phyloP scores from a whole-genome alignment of 129 eudicot genomes.

The Apium graveolens region DNA sequence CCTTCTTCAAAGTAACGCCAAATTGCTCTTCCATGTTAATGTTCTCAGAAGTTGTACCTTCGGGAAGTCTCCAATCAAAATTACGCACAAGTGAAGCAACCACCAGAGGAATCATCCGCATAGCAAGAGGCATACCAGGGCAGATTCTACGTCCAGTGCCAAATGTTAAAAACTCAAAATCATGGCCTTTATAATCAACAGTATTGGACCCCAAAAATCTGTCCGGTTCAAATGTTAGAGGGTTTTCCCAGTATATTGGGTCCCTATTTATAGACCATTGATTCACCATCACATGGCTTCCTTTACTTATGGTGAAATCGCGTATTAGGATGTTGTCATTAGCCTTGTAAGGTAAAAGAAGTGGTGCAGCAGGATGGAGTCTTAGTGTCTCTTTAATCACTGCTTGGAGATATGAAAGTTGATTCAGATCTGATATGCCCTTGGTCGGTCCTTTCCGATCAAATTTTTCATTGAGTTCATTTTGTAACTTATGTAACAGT shows the following conservation, averaged over 20 bases:
- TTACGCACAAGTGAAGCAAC: neutral
- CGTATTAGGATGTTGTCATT: neutral
- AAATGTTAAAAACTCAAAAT: neutral
- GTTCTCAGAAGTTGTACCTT: neutral
- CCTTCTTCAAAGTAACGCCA: neutral
- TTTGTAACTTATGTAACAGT: neutral
- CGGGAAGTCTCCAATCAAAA: neutral
- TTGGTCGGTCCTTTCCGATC: neutral
- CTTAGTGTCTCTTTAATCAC: constrained; percentile 2
- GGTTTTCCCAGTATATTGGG: neutral
- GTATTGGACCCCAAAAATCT: neutral
- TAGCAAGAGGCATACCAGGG: constrained; percentile 2
- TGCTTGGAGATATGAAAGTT: constrained; percentile 4
- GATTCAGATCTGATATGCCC: neutral
- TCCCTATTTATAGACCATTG: neutral
- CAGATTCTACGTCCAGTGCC: neutral
- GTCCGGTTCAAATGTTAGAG: neutral
- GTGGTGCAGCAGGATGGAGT: neutral
- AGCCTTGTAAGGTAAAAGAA: neutral
- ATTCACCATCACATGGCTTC: neutral
- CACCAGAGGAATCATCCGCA: neutral
- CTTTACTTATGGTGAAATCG: neutral
- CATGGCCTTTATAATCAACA: neutral
- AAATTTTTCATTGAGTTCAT: neutral
- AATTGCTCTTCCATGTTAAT: neutral